Percentiles rank a stretch among this genome's conserved stretches.
Evolutionary conservation across 768 basidiomycete genomes (phyloP).

Genomic region (Pleurotus cornucopiae): DNA sequence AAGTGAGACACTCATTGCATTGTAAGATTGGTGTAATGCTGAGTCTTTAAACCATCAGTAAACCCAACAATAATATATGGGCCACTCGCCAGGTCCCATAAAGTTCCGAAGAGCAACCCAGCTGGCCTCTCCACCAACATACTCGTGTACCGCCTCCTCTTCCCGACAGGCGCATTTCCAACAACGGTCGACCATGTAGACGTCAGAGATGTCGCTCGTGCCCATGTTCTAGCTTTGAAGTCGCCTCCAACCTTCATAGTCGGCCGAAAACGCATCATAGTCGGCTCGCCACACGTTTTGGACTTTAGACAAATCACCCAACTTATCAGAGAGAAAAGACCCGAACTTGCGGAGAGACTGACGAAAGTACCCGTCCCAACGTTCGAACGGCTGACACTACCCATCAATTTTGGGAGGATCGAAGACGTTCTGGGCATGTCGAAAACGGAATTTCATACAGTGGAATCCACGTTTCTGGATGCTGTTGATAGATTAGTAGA

Average conservation of each 20-base stretch:
- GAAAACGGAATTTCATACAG: conserved; percentile 23
- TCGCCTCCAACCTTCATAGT: conserved; percentile 14
- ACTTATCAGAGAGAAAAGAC: conserved; percentile 20
- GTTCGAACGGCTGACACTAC: conserved; percentile 16
- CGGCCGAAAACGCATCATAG: conserved; percentile 26
- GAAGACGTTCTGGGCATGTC: conserved; percentile 28
- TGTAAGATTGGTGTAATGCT: no score
- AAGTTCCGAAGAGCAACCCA: conserved; percentile 12
- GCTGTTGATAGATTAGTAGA: conserved; percentile 19
- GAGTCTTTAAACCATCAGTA: conserved; percentile 11
- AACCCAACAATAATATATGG: conserved; percentile 30
- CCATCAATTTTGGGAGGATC: conserved; percentile 24
- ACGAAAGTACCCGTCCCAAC: conserved; percentile 6
- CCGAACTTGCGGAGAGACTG: conserved; percentile 20
- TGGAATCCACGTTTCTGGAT: conserved; percentile 28
- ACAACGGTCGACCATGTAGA: conserved; percentile 17
- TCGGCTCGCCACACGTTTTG: conserved; percentile 19
- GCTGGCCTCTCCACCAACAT: conserved; percentile 20
- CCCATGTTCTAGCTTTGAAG: conserved; percentile 25
- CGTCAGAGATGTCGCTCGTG: conserved; percentile 26
- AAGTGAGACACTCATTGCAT: conserved; percentile 16
- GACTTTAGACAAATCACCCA: conserved; percentile 18
- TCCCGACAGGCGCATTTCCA: conserved; percentile 18
- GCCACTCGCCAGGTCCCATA: conserved; percentile 21
- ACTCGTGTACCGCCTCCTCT: conserved; percentile 22